These are phyloP conservation scores for Penicillium vulpinum DNA, from an alignment of 2,329 filamentous ascomycete species.

Conservation along the genomic window DNA sequence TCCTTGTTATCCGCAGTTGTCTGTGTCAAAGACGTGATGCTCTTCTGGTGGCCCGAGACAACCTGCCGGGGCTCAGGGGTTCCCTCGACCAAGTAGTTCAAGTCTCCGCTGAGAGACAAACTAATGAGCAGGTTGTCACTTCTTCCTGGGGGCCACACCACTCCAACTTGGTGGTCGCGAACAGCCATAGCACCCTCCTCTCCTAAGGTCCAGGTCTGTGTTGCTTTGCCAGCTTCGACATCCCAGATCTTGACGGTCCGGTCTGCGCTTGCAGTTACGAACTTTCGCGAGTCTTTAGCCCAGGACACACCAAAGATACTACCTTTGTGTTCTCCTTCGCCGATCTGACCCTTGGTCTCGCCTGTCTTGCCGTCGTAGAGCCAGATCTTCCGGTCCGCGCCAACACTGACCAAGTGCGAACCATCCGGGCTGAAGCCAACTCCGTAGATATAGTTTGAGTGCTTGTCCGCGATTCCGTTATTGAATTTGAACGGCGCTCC, in stretches of 20 bases:
- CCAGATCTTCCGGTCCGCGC: constrained; percentile 89
- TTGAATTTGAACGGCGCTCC: constrained; percentile 96
- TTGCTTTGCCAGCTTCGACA: constrained; percentile 70
- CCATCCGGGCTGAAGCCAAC: constrained; percentile 90
- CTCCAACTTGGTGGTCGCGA: constrained; percentile 86
- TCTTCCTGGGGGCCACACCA: constrained; percentile 81
- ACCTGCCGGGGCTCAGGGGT: constrained; percentile 67
- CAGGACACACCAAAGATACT: constrained; percentile 92
- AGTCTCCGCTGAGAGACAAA: constrained; percentile 80
- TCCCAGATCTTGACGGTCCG: constrained; percentile 97
- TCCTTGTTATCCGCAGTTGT: constrained; percentile 53
- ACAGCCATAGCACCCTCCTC: constrained; percentile 70
- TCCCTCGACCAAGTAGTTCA: constrained; percentile 81
- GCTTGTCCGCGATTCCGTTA: constrained; percentile 72
- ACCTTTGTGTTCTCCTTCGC: constrained; percentile 75
- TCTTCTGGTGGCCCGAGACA: constrained; percentile 87
- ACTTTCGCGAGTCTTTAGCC: constrained; percentile 78
- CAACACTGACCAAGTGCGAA: constrained; percentile 76
- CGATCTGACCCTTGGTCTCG: constrained; percentile 71
- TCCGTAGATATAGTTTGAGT: constrained; percentile 86
- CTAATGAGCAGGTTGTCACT: constrained; percentile 87
- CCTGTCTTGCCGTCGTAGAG: constrained; percentile 96
- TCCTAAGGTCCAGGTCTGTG: constrained; percentile 83
- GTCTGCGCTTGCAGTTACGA: constrained; percentile 91
- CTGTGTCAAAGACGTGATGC: constrained; percentile 73